phyloP scores from a whole-genome alignment of 2,329 filamentous ascomycete species.

The Verticillium zaregamsianum region DNA sequence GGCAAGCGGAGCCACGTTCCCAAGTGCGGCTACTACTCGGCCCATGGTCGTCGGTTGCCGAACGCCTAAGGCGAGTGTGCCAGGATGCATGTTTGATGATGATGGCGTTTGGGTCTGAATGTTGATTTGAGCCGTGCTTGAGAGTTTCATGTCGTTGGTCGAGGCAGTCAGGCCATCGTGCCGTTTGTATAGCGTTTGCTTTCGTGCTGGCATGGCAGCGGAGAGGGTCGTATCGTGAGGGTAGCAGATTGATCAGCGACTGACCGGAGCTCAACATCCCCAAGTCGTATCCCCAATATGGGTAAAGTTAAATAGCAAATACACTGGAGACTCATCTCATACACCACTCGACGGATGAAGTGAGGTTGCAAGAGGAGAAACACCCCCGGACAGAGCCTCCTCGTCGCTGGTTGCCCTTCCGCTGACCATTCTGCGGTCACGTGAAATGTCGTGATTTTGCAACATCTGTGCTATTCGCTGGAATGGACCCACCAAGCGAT shows the following conservation, averaged over 20 bases:
- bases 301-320: conserved; percentile 10
- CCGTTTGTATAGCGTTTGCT: background rate
- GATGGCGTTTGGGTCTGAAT: background rate
- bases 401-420: conserved; percentile 9
- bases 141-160: conserved; percentile 2
- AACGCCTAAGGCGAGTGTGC: conserved; percentile 24
- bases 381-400: conserved; percentile 5
- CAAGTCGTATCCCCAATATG: background rate
- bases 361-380: conserved; percentile 10
- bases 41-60: conserved; percentile 45
- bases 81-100: background rate
- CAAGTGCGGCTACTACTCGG: conserved; percentile 70
- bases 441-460: conserved; percentile 16
- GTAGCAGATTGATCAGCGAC: background rate
- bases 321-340: conserved; percentile 4
- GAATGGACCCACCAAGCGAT: conserved; percentile 3
- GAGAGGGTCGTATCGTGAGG: background rate
- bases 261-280: background rate
- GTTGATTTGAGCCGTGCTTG: background rate
- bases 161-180: background rate
- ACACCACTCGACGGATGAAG: background rate
- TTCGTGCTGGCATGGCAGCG: background rate
- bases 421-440: conserved; percentile 7
- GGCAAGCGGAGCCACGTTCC: conserved; percentile 68
- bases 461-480: conserved; percentile 8